Percentiles rank a stretch among this genome's conserved stretches.
These are phyloP conservation scores for Drosera capensis DNA, from an alignment of 148 eudicot species.

Conservation along the genomic window DNA sequence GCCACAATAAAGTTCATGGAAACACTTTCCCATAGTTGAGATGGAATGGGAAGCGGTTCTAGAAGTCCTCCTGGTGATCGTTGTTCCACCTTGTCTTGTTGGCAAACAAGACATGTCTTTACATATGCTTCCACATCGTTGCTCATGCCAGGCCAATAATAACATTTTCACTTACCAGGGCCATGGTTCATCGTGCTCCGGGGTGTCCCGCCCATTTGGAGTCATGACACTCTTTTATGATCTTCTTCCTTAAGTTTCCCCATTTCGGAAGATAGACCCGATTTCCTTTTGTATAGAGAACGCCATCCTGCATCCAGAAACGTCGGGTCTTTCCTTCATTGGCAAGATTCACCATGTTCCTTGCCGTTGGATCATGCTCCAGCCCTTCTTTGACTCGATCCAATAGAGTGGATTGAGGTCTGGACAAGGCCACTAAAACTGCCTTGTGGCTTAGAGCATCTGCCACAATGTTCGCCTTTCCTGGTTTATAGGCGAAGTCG, in stretches of 20 bases:
- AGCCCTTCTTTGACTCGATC: not conserved
- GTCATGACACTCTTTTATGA: constrained; percentile 2
- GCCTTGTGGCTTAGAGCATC: constrained; percentile 1
- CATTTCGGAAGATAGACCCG: not conserved
- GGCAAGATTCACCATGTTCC: no score
- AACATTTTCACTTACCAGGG: not conserved
- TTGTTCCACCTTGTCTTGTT: not conserved
- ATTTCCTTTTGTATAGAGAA: not conserved
- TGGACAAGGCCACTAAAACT: not conserved
- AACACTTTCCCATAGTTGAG: not conserved
- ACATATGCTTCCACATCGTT: not conserved
- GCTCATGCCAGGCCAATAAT: not conserved
- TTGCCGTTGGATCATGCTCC: not conserved
- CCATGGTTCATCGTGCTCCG: not conserved
- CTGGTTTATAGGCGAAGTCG: not conserved
- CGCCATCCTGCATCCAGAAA: constrained; percentile 1
- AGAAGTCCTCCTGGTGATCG: not conserved
- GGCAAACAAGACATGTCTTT: constrained; percentile 1
- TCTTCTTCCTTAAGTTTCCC: not conserved
- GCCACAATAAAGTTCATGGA: not conserved
- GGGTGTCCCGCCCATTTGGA: not conserved
- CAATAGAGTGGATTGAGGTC: not conserved
- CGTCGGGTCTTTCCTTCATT: not conserved
- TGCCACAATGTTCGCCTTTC: not conserved
- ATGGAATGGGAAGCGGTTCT: not conserved